Evolutionary conservation across 108 stramenopile genomes (phyloP), one percentile per base, ranked within the genome.

Genomic region (Cylindrotheca fusiformis): DNA sequence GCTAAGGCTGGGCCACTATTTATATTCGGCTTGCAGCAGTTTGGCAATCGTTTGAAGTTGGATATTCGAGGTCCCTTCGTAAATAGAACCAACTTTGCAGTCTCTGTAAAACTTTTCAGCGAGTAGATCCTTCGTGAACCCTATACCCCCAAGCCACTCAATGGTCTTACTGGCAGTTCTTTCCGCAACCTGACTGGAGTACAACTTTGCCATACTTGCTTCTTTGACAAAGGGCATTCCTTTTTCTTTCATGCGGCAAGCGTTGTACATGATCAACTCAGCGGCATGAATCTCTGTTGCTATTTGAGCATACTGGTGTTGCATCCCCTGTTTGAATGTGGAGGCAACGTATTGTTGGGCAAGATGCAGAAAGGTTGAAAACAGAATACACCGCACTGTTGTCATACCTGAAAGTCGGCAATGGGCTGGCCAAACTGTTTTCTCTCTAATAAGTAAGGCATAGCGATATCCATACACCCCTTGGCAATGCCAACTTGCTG

Each of bases 61-160:
- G 32, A 82, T 82, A 46, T 79, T 75, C 29, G 58, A 65, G 10
- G 73, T 94, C 4, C 94, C 97, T 73, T 98, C 97, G 70, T 98
- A 98, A 57, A 98, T 98, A 36, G 87, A 86, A 0, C 97, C 97
- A 62, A 98, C 95, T 69, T 96, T 96, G 81, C 89, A 93, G 72
- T 98, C 97, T 49, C 97, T 79, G 71, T 82, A 98, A 67, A 96
- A 96, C 66, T 98, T 98, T 69, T 98, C 97, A 5, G 81, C 94
- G 24, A 87, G 55, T 58, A 85, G 58, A 52, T 96, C 96, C 68
- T 88, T 74, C 2, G 94, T 96, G 67, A 96, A 96, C 22, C 97
- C 97, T 30, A 98, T 78, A 20, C 96, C 97, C 6, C 97, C 97
- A 22, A 96, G 64, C 90, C 90, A 94, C 78, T 98, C 96, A 45